Evolutionary conservation across 371 early-diverging fungal genomes (phyloP).

Genomic region (Fennellomyces sp.): DNA sequence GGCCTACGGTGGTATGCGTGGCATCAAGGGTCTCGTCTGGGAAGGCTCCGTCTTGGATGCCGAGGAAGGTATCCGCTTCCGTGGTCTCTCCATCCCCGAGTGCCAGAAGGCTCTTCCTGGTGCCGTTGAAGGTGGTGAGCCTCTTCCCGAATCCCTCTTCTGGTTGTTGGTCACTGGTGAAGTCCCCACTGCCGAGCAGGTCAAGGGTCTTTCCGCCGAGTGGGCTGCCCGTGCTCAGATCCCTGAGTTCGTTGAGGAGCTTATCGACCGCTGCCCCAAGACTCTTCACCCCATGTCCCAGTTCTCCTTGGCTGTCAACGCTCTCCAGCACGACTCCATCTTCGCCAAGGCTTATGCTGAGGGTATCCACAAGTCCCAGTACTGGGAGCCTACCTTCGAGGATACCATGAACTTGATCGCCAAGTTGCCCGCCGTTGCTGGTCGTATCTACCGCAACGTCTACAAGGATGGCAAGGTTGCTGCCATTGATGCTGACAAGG

Average conservation of each 20-base stretch:
- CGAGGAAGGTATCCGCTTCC: conserved; percentile 99
- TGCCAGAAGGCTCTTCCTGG: conserved; percentile 91
- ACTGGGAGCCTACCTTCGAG: conserved; percentile 97
- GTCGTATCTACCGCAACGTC: conserved; percentile 98
- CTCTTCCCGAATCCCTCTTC: conserved; percentile 97
- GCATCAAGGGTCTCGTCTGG: conserved; percentile 98
- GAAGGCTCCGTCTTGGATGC: conserved; percentile 97
- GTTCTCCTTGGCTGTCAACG: conserved; percentile 94
- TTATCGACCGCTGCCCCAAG: conserved; percentile 96
- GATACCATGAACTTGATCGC: conserved; percentile 98
- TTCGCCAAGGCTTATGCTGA: conserved; percentile 96
- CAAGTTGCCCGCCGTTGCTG: conserved; percentile 95
- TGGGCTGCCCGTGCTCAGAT: conserved; percentile 93
- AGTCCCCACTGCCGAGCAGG: conserved; percentile 94
- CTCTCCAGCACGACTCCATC: conserved; percentile 92
- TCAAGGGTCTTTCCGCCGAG: conserved; percentile 89
- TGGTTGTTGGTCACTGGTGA: conserved; percentile 98
- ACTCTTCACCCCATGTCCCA: conserved; percentile 99
- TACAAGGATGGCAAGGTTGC: conserved; percentile 96
- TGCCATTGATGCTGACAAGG: conserved; percentile 80
- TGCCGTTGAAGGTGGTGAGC: conserved; percentile 88
- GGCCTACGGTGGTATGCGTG: conserved; percentile 99
- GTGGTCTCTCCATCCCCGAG: conserved; percentile 95
- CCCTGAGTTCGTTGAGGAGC: conserved; percentile 92
- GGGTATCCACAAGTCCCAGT: conserved; percentile 94